Conservation (phyloP, 1,139 yeast species). For the Taphrina flavorubra region DNA sequence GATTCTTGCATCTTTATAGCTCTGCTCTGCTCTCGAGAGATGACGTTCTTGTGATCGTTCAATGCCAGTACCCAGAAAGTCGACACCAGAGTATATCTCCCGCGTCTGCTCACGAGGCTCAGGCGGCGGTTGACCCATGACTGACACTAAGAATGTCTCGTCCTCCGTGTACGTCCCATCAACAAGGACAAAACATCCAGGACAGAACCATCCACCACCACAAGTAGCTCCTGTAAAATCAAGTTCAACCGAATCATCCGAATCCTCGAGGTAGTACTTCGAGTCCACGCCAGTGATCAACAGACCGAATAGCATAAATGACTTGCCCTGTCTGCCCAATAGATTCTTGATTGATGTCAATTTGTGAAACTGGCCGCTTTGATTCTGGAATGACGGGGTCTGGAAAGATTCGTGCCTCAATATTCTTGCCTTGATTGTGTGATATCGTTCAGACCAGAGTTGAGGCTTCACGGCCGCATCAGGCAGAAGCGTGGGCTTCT, state of each 20-base stretch:
- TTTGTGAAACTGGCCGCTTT: conserved; percentile 54
- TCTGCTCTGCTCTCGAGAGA: conserved; percentile 63
- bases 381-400: conserved; percentile 53
- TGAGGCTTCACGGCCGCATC: conserved; percentile 46
- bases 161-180: conserved; percentile 81
- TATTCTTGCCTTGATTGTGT: conserved; percentile 69
- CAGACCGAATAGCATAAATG: conserved; percentile 79
- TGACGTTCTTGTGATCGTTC: conserved; percentile 65
- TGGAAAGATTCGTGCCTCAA: conserved; percentile 78
- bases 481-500: conserved; percentile 46
- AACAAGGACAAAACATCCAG: conserved; percentile 79
- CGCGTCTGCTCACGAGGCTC: conserved; percentile 71
- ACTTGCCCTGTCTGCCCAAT: conserved; percentile 78
- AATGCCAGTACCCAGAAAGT: conserved; percentile 74
- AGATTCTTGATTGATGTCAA: conserved; percentile 81
- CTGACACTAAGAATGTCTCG: conserved; percentile 74
- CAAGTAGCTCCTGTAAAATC: conserved; percentile 69
- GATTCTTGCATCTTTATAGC: conserved; percentile 62
- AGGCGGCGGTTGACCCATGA: conserved; percentile 86
- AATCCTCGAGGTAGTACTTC: conserved; percentile 76
- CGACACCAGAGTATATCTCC: conserved; percentile 78
- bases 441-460: conserved; percentile 57
- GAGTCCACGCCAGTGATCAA: conserved; percentile 70
- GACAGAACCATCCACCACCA: conserved; percentile 70
- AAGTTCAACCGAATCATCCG: conserved; percentile 75